A percentile compares a stretch with the other conserved stretches of the same genome.
phyloP scores from a whole-genome alignment of 164 flowering plant species.

The Liquidambar formosana region DNA sequence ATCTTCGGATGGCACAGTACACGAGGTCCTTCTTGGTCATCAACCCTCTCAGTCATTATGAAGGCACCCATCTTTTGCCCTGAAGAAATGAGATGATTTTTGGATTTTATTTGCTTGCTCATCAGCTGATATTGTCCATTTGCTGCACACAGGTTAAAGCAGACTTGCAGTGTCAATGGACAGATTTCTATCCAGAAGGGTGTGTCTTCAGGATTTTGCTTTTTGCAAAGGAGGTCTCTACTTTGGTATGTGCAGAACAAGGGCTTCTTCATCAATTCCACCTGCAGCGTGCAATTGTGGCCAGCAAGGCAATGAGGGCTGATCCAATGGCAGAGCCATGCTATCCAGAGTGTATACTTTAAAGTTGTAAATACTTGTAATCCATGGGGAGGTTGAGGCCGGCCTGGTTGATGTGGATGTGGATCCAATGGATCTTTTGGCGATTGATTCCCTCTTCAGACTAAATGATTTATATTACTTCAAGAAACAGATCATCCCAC shows the following conservation, averaged over 20 bases:
- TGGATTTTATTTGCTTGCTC: not conserved
- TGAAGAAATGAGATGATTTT: too few relatives aligned
- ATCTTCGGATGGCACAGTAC: too few relatives aligned
- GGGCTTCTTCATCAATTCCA: slow-evolving; percentile 67
- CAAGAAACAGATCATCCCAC: slow-evolving; percentile 89
- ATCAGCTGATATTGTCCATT: not conserved
- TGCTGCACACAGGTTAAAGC: slow-evolving; percentile 49
- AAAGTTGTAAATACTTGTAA: too few relatives aligned
- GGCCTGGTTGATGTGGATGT: slow-evolving; percentile 88
- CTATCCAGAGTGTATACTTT: slow-evolving; percentile 85
- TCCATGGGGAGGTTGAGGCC: slow-evolving; percentile 94
- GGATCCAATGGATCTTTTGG: slow-evolving; percentile 80
- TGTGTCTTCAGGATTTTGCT: slow-evolving; percentile 88
- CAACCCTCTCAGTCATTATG: not conserved
- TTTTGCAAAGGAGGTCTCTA: slow-evolving; percentile 96
- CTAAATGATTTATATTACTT: slow-evolving; percentile 86
- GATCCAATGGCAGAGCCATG: slow-evolving; percentile 98
- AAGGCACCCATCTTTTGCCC: not conserved
- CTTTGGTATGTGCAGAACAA: slow-evolving; percentile 74
- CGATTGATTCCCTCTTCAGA: slow-evolving; percentile 68
- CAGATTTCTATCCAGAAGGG: slow-evolving; percentile 70
- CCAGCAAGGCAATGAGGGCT: slow-evolving; percentile 79
- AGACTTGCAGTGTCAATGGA: slow-evolving; percentile 87
- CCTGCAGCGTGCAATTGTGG: slow-evolving; percentile 98
- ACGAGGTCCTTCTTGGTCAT: not conserved